Evolutionary conservation across 257 asterid species (phyloP).

Genomic region (Solanum sejunctum): DNA sequence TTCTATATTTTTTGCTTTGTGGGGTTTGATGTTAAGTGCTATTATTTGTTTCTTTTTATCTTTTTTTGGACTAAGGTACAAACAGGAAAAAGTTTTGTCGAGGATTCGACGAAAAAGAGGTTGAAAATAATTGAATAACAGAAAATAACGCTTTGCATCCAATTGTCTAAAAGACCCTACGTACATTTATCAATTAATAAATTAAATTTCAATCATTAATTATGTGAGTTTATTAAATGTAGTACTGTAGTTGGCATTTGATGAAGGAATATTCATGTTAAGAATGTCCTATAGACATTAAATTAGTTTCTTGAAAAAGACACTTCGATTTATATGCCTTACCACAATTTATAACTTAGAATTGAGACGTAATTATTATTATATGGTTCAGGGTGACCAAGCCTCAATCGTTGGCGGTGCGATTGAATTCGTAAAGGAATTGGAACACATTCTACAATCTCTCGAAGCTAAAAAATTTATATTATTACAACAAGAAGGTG

Average conservation of each 20-base stretch:
- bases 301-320: background rate
- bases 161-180: background rate
- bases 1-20: background rate
- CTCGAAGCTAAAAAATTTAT: conserved; percentile 61
- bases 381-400: conserved; percentile 65
- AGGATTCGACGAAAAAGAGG: background rate
- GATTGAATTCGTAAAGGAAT: conserved; percentile 83
- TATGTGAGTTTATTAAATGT: background rate
- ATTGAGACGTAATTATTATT: background rate
- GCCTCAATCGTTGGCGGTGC: conserved; percentile 97
- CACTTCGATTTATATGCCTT: background rate
- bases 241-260: background rate
- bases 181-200: background rate
- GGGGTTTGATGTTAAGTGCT: background rate
- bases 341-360: background rate
- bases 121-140: background rate
- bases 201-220: background rate
- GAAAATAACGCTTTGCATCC: background rate
- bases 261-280: background rate
- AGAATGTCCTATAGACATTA: background rate
- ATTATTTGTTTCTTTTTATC: background rate
- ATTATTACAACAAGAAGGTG: background rate
- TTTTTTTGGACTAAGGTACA: background rate
- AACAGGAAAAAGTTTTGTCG: background rate
- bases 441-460: conserved; percentile 80